Conservation (phyloP, 768 basidiomycete species). For the Boletus tylopilopsis region DNA sequence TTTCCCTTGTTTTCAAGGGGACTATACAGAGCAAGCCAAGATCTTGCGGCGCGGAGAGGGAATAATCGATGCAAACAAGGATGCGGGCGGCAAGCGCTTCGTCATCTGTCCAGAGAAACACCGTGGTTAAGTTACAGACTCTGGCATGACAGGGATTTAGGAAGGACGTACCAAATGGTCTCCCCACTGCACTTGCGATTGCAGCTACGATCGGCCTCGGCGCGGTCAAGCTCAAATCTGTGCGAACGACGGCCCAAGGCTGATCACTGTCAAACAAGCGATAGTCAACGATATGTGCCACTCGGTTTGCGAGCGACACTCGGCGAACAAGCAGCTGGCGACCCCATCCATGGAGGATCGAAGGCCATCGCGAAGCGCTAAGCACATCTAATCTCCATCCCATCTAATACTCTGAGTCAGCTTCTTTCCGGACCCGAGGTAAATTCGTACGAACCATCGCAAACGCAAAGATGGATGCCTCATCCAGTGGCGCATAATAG, state of each 20-base stretch:
- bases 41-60: conserved; percentile 5
- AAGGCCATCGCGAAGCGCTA: not conserved
- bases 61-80: conserved; percentile 5
- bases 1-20: not conserved
- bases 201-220: conserved; percentile 4
- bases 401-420: conserved; percentile 5
- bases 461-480: not conserved
- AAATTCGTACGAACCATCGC: conserved; percentile 3
- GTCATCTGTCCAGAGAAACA: conserved; percentile 7
- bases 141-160: too few species aligned
- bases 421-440: not conserved
- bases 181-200: not conserved
- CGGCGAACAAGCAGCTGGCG: not conserved
- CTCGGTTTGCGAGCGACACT: not conserved
- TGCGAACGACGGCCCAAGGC: not conserved
- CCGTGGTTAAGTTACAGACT: too few species aligned
- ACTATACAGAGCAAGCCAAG: conserved; percentile 10
- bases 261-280: not conserved
- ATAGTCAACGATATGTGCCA: conserved; percentile 1
- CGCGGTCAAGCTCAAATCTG: not conserved
- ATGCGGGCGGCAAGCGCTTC: conserved; percentile 2
- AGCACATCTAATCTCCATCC: not conserved
- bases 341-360: conserved; percentile 3
- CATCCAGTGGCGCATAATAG: not conserved
- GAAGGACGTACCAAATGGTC: conserved; percentile 14